phyloP scores from a whole-genome alignment of 345 rosid genomes.

The Crucihimalaya himalaica region DNA sequence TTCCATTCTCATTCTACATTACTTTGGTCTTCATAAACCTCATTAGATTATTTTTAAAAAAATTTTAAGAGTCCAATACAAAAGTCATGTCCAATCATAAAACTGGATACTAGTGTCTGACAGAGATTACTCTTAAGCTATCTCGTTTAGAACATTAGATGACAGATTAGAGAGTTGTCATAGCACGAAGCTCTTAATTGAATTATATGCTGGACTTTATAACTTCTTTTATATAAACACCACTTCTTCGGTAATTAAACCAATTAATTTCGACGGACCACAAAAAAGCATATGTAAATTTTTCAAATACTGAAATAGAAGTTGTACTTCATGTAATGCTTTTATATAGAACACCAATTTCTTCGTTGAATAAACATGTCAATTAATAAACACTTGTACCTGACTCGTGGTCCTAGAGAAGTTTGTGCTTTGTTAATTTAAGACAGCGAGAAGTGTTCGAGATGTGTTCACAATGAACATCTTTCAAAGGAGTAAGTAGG shows the following conservation, averaged over 20 bases:
- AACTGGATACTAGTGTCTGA: background rate
- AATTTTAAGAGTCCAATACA: background rate
- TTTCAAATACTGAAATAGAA: background rate
- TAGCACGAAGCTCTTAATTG: background rate
- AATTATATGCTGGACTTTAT: background rate
- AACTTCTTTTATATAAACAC: background rate
- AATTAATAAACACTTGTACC: background rate
- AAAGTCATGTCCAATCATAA: background rate
- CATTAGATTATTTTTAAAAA: background rate
- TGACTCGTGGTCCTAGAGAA: slow-evolving; percentile 14
- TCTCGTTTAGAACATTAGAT: background rate
- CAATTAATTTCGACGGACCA: background rate
- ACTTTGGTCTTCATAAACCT: background rate
- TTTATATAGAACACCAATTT: background rate
- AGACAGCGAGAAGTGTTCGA: background rate
- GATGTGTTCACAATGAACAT: background rate
- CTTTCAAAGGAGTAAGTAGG: slow-evolving; percentile 21
- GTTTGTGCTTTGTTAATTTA: background rate
- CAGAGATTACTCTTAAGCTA: background rate
- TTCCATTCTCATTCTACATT: background rate
- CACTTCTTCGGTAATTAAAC: background rate
- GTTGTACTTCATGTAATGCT: background rate
- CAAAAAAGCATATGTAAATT: background rate
- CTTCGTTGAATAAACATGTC: too few species aligned
- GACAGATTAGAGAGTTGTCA: too few species aligned